Conservation (phyloP, 1,284 basidiomycete genomes). For the Pseudozyma thailandica region DNA sequence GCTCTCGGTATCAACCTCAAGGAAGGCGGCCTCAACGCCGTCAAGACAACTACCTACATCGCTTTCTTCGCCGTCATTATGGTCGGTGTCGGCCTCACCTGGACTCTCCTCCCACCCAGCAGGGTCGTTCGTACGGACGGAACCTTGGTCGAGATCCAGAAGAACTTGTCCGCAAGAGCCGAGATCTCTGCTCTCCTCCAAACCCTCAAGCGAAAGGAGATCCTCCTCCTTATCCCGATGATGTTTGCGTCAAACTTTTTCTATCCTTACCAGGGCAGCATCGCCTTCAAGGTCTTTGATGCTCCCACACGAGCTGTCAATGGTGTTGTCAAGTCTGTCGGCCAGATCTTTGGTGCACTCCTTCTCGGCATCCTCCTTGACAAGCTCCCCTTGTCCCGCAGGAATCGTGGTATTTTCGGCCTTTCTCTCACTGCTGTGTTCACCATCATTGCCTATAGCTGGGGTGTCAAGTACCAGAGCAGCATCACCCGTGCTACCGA, state of each 20-base stretch:
- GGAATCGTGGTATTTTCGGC: slow-evolving; percentile 28
- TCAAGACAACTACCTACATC: slow-evolving; percentile 41
- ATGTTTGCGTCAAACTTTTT: slow-evolving; percentile 55
- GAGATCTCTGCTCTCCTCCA: slow-evolving; percentile 45
- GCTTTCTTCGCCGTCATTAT: slow-evolving; percentile 55
- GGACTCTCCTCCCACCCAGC: slow-evolving; percentile 44
- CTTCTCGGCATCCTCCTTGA: slow-evolving; percentile 44
- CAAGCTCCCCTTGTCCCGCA: slow-evolving; percentile 36
- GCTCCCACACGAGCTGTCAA: slow-evolving; percentile 22
- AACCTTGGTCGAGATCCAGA: slow-evolving; percentile 35
- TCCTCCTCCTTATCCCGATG: slow-evolving; percentile 56
- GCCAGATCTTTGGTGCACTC: slow-evolving; percentile 28
- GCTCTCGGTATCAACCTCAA: slow-evolving; percentile 70
- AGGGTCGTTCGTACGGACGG: slow-evolving; percentile 50
- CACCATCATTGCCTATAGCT: slow-evolving; percentile 33
- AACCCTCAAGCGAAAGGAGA: slow-evolving; percentile 31
- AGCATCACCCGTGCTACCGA: slow-evolving; percentile 43
- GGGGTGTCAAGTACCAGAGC: slow-evolving; percentile 36
- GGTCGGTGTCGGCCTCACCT: slow-evolving; percentile 47
- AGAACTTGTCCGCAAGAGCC: slow-evolving; percentile 18
- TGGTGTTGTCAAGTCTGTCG: slow-evolving; percentile 29
- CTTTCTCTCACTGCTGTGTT: slow-evolving; percentile 19
- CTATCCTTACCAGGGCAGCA: slow-evolving; percentile 53
- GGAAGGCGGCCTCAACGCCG: slow-evolving; percentile 31
- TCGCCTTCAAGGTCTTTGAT: slow-evolving; percentile 34